Evolutionary conservation across 2,329 filamentous ascomycete species (phyloP), one percentile per base, ranked within the genome.

Genomic region (Aspergillus amoenus): DNA sequence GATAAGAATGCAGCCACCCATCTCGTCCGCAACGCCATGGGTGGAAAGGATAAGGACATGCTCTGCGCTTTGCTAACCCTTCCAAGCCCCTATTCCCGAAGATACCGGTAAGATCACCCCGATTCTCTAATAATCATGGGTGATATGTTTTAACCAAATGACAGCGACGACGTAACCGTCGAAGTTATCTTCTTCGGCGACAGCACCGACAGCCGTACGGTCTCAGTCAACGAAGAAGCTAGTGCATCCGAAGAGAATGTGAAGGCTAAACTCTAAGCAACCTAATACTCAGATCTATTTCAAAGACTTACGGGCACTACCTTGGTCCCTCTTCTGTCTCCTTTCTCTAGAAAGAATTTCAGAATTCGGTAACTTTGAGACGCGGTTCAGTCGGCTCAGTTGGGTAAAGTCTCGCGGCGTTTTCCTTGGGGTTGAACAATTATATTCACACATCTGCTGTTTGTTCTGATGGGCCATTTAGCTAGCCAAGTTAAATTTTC

Each of bases 141-240:
- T 59, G 59, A 68, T 67, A 47, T 9, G 13, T 41, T 32, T 15
- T 66, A 45, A 44, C 30, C 8, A 13, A 27, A 68, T 70, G 47
- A 69, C 59, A 93, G 91, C 65, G 94, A 99, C 71, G 94, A 99
- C 72, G 79, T 99, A 61, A 99, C 94, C 0, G 93, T 99, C 15
- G 91, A 99, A 74, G 94, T 99, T 60, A 96, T 99, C 70, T 99
- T 99, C 82, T 99, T 99, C 68, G 94, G 94, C 59, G 86, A 96
- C 65, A 85, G 88, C 37, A 70, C 87, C 52, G 87, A 87, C 71
- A 89, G 83, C 30, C 92, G 93, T 37, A 88, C 88, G 61, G 88
- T 97, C 5, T 84, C 88, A 5, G 74, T 96, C 57, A 99, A 97
- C 75, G 81, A 88, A 62, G 93, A 97, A 69, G 94, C 94, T 2